Evolutionary conservation across 73 alveolate genomes (phyloP).

Genomic region (Blepharisma japonicum): DNA sequence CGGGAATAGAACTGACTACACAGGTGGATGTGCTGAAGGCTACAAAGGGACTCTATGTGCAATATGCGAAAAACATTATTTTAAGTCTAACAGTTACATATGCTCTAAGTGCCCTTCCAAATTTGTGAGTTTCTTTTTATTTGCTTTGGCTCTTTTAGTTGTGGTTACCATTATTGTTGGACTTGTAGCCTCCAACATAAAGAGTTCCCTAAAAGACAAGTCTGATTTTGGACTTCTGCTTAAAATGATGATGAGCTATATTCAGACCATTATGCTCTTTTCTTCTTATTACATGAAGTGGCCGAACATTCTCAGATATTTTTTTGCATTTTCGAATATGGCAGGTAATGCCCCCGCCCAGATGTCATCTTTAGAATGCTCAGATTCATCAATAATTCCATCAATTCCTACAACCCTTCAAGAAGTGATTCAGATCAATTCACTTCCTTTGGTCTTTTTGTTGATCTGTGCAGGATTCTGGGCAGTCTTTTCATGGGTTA

Average conservation of each 20-base stretch:
- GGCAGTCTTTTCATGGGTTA: not conserved
- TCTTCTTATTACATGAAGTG: conserved; percentile 8
- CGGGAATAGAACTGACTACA: not conserved
- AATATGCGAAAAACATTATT: not conserved
- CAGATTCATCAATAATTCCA: not conserved
- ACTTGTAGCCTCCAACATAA: conserved; percentile 4
- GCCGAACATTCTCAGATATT: not conserved
- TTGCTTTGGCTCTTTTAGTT: not conserved
- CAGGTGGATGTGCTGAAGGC: not conserved
- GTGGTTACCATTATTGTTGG: not conserved
- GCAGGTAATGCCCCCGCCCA: not conserved
- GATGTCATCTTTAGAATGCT: not conserved
- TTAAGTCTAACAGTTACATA: not conserved
- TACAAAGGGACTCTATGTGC: conserved; percentile 28
- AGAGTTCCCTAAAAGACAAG: not conserved
- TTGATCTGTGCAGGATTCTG: not conserved
- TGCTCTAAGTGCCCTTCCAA: conserved; percentile 14
- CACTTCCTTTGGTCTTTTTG: not conserved
- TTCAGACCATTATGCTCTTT: not conserved
- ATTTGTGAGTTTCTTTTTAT: not conserved
- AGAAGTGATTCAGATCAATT: not conserved
- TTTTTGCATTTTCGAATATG: conserved; percentile 3
- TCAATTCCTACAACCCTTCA: not conserved
- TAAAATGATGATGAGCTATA: not conserved
- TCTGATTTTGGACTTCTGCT: conserved; percentile 1